phyloP scores from a whole-genome alignment of 2,329 filamentous ascomycete genomes.

The Blastomyces emzantsi region DNA sequence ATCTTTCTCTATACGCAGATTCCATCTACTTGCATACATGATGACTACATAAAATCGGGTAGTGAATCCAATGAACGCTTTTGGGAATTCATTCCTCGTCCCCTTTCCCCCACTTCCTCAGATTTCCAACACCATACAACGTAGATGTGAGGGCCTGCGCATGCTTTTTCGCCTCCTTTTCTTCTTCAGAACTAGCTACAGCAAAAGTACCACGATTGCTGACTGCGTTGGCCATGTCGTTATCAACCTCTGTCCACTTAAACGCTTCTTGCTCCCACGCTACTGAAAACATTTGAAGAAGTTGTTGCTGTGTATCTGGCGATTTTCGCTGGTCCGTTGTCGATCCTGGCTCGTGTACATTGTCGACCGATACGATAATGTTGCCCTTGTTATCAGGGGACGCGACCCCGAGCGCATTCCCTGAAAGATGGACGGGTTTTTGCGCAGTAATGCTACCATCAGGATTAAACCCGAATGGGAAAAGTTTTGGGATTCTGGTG shows the following conservation, averaged over 20 bases:
- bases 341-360: conserved; percentile 44
- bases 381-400: conserved; percentile 23
- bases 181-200: conserved; percentile 20
- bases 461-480: conserved; percentile 51
- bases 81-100: conserved; percentile 19
- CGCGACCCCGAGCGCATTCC: conserved; percentile 56
- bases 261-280: conserved; percentile 18
- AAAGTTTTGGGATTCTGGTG: conserved; percentile 54
- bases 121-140: conserved; percentile 33
- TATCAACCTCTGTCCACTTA: conserved; percentile 21
- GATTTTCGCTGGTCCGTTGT: conserved; percentile 32
- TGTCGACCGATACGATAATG: conserved; percentile 46
- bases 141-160: conserved; percentile 24
- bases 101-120: conserved; percentile 29
- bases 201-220: conserved; percentile 26
- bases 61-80: not conserved
- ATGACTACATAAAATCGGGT: not conserved
- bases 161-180: conserved; percentile 27
- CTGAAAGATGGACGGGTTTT: conserved; percentile 48
- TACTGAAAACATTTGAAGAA: conserved; percentile 27
- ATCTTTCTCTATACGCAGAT: not conserved
- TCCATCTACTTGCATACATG: not conserved
- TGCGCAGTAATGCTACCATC: conserved; percentile 44
- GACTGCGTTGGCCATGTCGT: conserved; percentile 20
- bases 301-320: conserved; percentile 16